These are phyloP conservation scores for Thinopyrum elongatum DNA, from an alignment of 176 grass and related monocot species.

Conservation along the genomic window DNA sequence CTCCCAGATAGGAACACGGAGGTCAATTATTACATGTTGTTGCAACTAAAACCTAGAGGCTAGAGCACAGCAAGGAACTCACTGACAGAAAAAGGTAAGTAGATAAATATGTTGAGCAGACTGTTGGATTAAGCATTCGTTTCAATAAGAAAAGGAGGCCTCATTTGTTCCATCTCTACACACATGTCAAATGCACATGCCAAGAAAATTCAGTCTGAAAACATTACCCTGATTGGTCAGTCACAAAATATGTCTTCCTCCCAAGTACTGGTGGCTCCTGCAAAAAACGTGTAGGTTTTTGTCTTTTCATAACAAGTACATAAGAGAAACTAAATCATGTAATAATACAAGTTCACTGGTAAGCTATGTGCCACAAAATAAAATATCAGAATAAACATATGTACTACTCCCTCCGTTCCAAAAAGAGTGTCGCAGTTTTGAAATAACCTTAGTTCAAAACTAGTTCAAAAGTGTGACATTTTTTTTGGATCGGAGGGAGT, in stretches of 20 bases:
- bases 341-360: conserved; percentile 8
- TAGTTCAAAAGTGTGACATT: too few relatives aligned
- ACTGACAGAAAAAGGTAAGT: neutral
- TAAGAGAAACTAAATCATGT: neutral
- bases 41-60: neutral
- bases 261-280: conserved; percentile 96
- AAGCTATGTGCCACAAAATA: conserved; percentile 3
- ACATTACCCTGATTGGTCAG: conserved; percentile 71
- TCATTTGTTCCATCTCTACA: conserved; percentile 10
- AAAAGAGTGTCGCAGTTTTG: neutral
- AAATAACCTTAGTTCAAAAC: too few relatives aligned
- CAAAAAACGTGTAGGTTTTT: conserved; percentile 9
- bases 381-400: neutral
- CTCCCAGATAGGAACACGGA: neutral
- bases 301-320: conserved; percentile 14
- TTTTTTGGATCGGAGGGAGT: too few relatives aligned
- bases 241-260: conserved; percentile 74
- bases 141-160: neutral
- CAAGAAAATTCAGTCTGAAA: neutral
- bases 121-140: neutral
- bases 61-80: neutral
- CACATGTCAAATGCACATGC: neutral
- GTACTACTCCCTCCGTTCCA: neutral
- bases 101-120: neutral
- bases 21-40: neutral